Evolutionary conservation across 208 protist genomes (phyloP), one percentile per base, ranked within the genome.

Genomic region (Trypanosoma brucei): DNA sequence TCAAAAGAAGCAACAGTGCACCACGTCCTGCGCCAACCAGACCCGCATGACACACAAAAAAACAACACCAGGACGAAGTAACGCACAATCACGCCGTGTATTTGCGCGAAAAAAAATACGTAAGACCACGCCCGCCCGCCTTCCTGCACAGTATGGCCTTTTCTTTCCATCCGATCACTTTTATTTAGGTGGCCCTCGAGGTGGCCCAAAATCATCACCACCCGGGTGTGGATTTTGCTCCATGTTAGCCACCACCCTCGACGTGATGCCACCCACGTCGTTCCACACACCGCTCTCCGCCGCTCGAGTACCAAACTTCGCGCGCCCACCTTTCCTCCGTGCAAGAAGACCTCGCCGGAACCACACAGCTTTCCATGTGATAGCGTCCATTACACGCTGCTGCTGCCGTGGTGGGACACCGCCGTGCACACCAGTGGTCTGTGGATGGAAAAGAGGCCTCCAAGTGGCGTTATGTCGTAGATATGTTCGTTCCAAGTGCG

Each of bases 391-490:
- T 9, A 93, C 35, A 55, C 76, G 71, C 65, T 86, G 76, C 69
- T 93, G 86, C 72, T 93, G 86, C 55, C 72, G 76, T 39, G 76
- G 75, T 3, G 83, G 61, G 0, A 93, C 79, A 57, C 86, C 86
- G 53, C 67, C 86, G 62, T 90, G 86, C 38, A 74, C 46, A n/a
- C 73, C 79, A 5, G 76, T 66, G 22, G 61, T 83, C 9, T 69
- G 78, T 11, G 86, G 86, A 55, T 80, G 83, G 59, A 84, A 90
- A 35, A 93, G 35, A 1, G 86, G 86, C 9, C 86, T 75, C 83
- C 86, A 93, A 9, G 84, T 91, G 38, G 82, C 88, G 70, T 91
- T 90, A 75, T 91, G 84, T 36, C 78, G 80, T 42, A 94, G 33
- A 69, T 94, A 94, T 31, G 82, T 89, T 8, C 75, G 68, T 73